Evolutionary conservation across 2,329 filamentous ascomycete species (phyloP).

Genomic region (Ascochyta clinopodiicola): DNA sequence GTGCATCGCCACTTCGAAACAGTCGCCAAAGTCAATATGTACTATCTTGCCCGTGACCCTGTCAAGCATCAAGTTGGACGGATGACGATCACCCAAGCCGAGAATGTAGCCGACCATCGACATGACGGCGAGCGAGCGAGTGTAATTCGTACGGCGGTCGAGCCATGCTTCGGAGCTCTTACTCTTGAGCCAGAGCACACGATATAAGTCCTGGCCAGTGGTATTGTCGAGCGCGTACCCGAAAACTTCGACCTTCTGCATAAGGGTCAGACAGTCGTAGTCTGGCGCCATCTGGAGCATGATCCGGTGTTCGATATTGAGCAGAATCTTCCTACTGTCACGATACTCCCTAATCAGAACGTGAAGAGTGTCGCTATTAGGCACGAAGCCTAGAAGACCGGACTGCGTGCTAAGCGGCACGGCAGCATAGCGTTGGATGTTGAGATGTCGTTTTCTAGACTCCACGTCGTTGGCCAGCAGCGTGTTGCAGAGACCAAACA

Average conservation of each 20-base stretch:
- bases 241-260: slow-evolving; percentile 99
- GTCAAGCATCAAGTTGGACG: slow-evolving; percentile 97
- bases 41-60: slow-evolving; percentile 95
- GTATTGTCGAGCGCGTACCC: slow-evolving; percentile 99
- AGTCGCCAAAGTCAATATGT: slow-evolving; percentile 99
- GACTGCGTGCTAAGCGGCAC: slow-evolving; percentile 97
- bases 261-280: slow-evolving; percentile 96
- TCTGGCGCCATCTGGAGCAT: slow-evolving; percentile 99
- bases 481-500: slow-evolving; percentile 97
- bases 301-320: slow-evolving; percentile 99
- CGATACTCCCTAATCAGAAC: slow-evolving; percentile 97
- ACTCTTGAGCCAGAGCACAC: slow-evolving; percentile 97
- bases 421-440: slow-evolving; percentile 94
- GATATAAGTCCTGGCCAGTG: slow-evolving; percentile 96
- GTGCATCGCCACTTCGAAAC: slow-evolving; percentile 99
- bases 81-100: slow-evolving; percentile 93
- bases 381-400: slow-evolving; percentile 93
- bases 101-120: slow-evolving; percentile 99
- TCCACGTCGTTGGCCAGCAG: slow-evolving; percentile 92
- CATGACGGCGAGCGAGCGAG: slow-evolving; percentile 95
- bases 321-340: slow-evolving; percentile 93
- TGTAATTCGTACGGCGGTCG: slow-evolving; percentile 97
- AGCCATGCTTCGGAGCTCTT: slow-evolving; percentile 98
- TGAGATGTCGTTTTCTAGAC: slow-evolving; percentile 95
- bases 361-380: slow-evolving; percentile 96